Conservation (phyloP, 2,329 filamentous ascomycete genomes). For the Cladosporium sp. region DNA sequence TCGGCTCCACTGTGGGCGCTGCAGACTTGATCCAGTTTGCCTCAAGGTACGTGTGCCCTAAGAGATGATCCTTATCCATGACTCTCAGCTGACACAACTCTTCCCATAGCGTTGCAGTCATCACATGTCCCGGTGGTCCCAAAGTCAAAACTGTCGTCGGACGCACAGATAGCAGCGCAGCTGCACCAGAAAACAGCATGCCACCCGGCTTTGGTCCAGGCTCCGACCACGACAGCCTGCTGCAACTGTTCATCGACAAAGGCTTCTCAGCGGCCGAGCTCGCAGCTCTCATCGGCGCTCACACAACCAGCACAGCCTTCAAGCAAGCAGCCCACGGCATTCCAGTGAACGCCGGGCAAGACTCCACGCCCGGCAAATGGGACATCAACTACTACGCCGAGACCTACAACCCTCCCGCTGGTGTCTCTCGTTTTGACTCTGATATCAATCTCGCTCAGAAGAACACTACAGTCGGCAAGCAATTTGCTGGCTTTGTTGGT, state of each 20-base stretch:
- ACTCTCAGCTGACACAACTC: background rate
- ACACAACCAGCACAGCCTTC: constrained; percentile 53
- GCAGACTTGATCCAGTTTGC: constrained; percentile 59
- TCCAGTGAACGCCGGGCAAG: constrained; percentile 40
- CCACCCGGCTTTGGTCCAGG: constrained; percentile 47
- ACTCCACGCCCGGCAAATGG: constrained; percentile 54
- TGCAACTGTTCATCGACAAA: constrained; percentile 53
- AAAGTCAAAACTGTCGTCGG: constrained; percentile 46
- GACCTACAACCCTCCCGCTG: constrained; percentile 32
- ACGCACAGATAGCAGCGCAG: constrained; percentile 46
- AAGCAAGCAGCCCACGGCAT: constrained; percentile 31
- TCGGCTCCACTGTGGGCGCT: constrained; percentile 43
- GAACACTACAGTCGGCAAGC: constrained; percentile 33
- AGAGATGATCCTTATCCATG: background rate
- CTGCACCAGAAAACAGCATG: constrained; percentile 49
- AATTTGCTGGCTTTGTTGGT: constrained; percentile 24
- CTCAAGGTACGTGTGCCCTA: constrained; percentile 23
- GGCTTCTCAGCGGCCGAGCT: constrained; percentile 54
- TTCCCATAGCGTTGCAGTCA: constrained; percentile 44
- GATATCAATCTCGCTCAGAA: constrained; percentile 38
- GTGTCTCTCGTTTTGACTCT: constrained; percentile 36
- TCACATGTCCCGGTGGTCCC: constrained; percentile 26
- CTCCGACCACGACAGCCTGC: constrained; percentile 42
- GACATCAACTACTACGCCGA: constrained; percentile 53
- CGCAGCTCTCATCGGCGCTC: constrained; percentile 58